phyloP scores from a whole-genome alignment of 495 filamentous ascomycete genomes.

The Hypomontagnella submonticulosa region DNA sequence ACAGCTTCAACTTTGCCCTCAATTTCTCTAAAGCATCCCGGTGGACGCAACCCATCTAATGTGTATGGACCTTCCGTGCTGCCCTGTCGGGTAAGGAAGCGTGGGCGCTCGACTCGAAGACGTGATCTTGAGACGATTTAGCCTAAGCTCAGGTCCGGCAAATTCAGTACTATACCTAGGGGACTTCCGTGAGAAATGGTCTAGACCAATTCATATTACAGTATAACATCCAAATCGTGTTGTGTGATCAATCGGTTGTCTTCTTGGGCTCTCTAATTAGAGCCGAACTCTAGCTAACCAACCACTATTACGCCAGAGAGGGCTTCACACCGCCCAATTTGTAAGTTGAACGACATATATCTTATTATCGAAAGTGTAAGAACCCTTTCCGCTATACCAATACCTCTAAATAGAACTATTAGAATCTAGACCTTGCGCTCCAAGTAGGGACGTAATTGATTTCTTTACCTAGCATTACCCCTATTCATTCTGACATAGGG shows the following conservation, averaged over 20 bases:
- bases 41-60: constrained; percentile 9
- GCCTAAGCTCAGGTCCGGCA: constrained; percentile 31
- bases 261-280: neutral
- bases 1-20: neutral
- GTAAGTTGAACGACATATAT: too few species aligned
- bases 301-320: too few species aligned
- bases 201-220: neutral
- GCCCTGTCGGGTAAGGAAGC: constrained; percentile 11
- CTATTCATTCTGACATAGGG: too few species aligned
- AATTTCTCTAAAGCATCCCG: constrained; percentile 1
- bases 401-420: too few species aligned
- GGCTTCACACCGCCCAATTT: too few species aligned
- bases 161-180: neutral
- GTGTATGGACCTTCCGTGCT: constrained; percentile 16
- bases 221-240: neutral
- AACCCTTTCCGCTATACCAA: too few species aligned
- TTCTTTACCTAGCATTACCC: too few species aligned
- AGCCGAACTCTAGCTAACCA: too few species aligned
- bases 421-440: too few species aligned
- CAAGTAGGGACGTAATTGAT: too few species aligned
- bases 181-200: neutral
- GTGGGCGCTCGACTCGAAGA: constrained; percentile 1
- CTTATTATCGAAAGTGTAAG: too few species aligned
- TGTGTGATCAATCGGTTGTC: neutral
- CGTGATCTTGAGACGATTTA: constrained; percentile 25